A percentile compares a stretch with the other conserved stretches of the same genome.
Evolutionary conservation across 768 basidiomycete species (phyloP).

Genomic region (Ephemerocybe angulata): DNA sequence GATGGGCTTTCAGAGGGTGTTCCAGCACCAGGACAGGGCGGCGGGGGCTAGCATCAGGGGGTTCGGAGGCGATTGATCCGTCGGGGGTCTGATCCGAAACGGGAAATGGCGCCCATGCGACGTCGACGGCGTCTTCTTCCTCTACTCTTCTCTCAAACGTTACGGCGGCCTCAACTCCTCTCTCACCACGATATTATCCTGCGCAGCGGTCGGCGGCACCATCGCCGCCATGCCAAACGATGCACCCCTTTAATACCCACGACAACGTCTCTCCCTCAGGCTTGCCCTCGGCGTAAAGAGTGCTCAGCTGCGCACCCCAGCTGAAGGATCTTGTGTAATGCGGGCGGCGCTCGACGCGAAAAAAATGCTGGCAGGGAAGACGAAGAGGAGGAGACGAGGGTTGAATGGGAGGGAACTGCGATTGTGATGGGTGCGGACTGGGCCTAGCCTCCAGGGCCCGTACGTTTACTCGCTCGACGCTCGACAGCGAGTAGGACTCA

Average conservation of each 20-base stretch:
- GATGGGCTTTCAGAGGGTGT: no score
- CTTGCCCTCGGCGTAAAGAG: conserved; percentile 19
- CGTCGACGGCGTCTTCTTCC: no score
- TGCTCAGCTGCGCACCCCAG: conserved; percentile 18
- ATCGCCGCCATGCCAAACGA: background rate
- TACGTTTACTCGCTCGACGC: conserved; percentile 73
- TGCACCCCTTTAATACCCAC: conserved; percentile 25
- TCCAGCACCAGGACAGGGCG: no score
- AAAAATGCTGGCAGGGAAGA: background rate
- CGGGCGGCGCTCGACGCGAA: no score
- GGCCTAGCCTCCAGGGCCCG: conserved; percentile 78
- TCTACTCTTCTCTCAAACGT: no score
- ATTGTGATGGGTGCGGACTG: conserved; percentile 79
- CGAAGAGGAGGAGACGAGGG: conserved; percentile 27
- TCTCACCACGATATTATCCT: no score
- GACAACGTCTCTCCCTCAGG: conserved; percentile 19
- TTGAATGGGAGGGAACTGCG: conserved; percentile 64
- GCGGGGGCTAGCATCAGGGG: no score
- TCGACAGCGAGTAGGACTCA: conserved; percentile 61
- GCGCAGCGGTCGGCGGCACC: no score
- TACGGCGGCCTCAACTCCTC: no score
- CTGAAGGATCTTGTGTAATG: conserved; percentile 20
- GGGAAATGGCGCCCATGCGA: no score
- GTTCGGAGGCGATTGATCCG: no score
- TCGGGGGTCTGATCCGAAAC: no score